These are phyloP conservation scores for Tetragonia tetragonoides DNA, from an alignment of 148 eudicot species.

Conservation along the genomic window DNA sequence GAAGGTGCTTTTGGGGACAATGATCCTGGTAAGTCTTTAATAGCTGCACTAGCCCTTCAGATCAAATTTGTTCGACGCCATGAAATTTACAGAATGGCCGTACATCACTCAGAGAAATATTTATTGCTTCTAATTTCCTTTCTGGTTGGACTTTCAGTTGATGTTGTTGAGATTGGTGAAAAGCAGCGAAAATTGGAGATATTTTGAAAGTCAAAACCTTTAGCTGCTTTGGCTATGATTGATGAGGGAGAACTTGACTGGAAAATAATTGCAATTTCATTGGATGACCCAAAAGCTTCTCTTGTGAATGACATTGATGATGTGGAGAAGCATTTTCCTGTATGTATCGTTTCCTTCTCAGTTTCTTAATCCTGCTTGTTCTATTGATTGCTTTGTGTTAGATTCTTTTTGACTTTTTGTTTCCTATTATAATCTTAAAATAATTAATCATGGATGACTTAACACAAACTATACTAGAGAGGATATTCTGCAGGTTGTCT, in stretches of 20 bases:
- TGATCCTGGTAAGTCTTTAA: conserved; percentile 61
- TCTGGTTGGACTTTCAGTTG: conserved; percentile 49
- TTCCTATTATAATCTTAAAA: background rate
- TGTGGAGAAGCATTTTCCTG: conserved; percentile 98
- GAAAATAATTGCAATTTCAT: conserved; percentile 90
- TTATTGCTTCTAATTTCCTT: conserved; percentile 8
- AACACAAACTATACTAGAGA: background rate
- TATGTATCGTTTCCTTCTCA: conserved; percentile 33
- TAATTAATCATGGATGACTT: background rate
- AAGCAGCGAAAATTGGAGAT: conserved; percentile 71
- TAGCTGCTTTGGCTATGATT: conserved; percentile 96
- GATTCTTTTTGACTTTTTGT: background rate
- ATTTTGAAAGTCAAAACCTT: conserved; percentile 85
- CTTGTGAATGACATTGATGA: conserved; percentile 93
- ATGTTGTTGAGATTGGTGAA: conserved; percentile 96
- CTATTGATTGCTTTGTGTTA: background rate
- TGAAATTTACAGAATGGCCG: background rate
- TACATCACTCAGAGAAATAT: background rate
- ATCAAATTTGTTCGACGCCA: background rate
- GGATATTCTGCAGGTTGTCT: no score
- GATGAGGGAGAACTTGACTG: conserved; percentile 99
- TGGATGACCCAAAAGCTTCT: conserved; percentile 96
- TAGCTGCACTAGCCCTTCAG: background rate
- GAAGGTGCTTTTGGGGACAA: conserved; percentile 94
- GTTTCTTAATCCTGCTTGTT: background rate